Conservation (phyloP, 78 protist species). For the Neovahlkampfia damariscottae region DNA sequence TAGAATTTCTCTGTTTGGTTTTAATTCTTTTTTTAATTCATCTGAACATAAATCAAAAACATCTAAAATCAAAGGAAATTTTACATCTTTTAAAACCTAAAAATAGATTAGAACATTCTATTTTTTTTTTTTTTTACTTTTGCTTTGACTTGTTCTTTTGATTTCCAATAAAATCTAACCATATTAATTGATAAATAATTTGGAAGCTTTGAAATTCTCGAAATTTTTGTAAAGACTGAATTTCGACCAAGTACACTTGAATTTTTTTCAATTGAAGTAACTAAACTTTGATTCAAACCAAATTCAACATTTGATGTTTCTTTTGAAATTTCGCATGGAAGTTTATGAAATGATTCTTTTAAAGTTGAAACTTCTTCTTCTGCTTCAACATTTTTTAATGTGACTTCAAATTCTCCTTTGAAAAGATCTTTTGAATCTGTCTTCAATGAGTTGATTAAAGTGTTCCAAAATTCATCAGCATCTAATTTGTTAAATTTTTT, state of each 20-base stretch:
- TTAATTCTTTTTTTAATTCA: constrained; percentile 39
- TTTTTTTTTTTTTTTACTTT: no score
- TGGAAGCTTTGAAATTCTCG: constrained; percentile 52
- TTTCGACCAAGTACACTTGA: constrained; percentile 33
- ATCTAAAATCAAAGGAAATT: constrained; percentile 55
- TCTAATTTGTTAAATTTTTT: background rate
- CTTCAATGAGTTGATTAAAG: background rate
- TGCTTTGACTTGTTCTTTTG: constrained; percentile 22
- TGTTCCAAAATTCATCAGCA: no score
- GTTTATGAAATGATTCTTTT: constrained; percentile 3
- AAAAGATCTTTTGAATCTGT: background rate
- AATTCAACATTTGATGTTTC: background rate
- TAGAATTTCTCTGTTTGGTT: constrained; percentile 35
- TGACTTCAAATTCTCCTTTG: background rate
- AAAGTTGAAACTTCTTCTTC: background rate
- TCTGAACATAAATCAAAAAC: constrained; percentile 42
- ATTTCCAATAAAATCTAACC: constrained; percentile 73
- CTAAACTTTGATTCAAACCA: constrained; percentile 39
- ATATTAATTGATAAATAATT: constrained; percentile 54
- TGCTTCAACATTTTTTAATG: background rate
- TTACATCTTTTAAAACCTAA: constrained; percentile 56
- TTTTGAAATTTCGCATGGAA: constrained; percentile 12
- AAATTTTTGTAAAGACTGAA: constrained; percentile 36
- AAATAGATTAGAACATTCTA: no score
- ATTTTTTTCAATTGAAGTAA: constrained; percentile 36